Conservation (phyloP, 2,329 filamentous ascomycete species). For the Cryphonectria parasitica region DNA sequence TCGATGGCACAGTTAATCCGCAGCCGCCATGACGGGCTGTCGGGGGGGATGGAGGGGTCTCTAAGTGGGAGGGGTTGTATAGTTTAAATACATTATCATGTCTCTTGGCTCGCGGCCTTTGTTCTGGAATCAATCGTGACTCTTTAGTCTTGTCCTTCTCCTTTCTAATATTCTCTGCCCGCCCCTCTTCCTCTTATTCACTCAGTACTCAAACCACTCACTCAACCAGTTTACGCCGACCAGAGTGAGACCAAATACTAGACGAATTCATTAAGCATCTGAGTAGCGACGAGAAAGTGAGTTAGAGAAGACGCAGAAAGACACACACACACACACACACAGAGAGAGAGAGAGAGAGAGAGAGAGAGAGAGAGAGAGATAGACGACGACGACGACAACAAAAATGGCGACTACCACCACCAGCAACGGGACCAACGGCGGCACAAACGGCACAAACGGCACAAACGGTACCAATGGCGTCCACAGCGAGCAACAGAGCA, state of each 20-base stretch:
- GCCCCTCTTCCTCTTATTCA: neutral
- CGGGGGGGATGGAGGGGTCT: neutral
- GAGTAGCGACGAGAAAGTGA: neutral
- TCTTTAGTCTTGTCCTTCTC: too few species aligned
- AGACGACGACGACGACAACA: neutral
- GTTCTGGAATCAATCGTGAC: too few species aligned
- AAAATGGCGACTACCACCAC: slow-evolving; percentile 12
- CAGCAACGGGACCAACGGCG: neutral
- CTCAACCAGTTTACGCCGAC: neutral
- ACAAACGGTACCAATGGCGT: slow-evolving; percentile 18
- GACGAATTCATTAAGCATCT: neutral
- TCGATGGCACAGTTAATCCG: slow-evolving; percentile 8
- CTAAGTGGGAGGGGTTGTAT: too few species aligned
- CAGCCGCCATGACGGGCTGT: slow-evolving; percentile 3
- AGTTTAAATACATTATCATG: neutral
- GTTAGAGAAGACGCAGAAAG: neutral
- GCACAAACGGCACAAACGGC: slow-evolving; percentile 7
- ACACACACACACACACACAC: too few species aligned
- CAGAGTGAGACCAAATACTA: neutral
- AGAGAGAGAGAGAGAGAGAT: neutral
- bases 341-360: too few species aligned
- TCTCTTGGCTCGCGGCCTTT: neutral
- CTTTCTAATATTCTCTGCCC: neutral
- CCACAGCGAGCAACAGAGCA: slow-evolving; percentile 19
- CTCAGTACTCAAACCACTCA: neutral